Evolutionary conservation across 345 rosid species (phyloP).

Genomic region (Cardamine occulta): DNA sequence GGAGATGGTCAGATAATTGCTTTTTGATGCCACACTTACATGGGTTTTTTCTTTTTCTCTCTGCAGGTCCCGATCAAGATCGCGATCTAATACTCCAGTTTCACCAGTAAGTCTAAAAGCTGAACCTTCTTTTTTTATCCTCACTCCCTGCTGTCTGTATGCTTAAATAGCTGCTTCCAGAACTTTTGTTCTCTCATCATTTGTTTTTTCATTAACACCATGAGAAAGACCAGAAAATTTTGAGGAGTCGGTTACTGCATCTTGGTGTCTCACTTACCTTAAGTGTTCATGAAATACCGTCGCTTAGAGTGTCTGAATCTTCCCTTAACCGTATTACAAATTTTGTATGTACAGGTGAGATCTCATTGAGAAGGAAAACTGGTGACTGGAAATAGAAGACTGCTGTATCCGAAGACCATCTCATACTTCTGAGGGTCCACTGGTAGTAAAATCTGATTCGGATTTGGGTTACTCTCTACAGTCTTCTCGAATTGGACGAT

Average conservation of each 20-base stretch:
- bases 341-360: constrained; percentile 51
- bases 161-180: not conserved
- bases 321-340: not conserved
- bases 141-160: not conserved
- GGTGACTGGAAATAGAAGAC: constrained; percentile 1
- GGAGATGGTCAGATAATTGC: constrained; percentile 17
- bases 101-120: constrained; percentile 59
- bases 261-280: constrained; percentile 18
- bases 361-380: constrained; percentile 43
- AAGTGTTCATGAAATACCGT: constrained; percentile 20
- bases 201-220: constrained; percentile 16
- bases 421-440: constrained; percentile 6
- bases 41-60: constrained; percentile 16
- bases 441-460: not conserved
- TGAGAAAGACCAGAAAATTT: constrained; percentile 23
- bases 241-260: constrained; percentile 34
- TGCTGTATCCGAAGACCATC: not conserved
- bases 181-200: not conserved
- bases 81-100: constrained; percentile 62
- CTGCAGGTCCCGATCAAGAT: constrained; percentile 51
- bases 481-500: not conserved
- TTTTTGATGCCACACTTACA: constrained; percentile 20
- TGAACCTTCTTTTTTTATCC: not conserved
- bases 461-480: not conserved
- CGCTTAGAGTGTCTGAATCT: not conserved